Evolutionary conservation across 345 rosid species (phyloP), one percentile per base, ranked within the genome.

Genomic region (Syzygium aqueum): DNA sequence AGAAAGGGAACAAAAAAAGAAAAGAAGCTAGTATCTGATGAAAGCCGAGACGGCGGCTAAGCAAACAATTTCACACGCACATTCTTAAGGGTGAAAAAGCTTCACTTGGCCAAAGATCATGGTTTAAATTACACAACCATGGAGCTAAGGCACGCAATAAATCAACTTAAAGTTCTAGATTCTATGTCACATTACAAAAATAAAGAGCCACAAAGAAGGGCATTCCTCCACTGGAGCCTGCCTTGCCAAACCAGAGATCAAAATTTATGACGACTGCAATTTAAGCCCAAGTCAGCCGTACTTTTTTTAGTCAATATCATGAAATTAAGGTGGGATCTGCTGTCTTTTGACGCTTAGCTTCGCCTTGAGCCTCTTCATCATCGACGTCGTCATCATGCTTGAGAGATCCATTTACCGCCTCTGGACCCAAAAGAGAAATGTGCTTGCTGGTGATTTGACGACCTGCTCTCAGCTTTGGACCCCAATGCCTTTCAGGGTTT

Each of bases 401-500:
- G 84, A 96, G 94, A 87, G 93, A 93, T 85, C 94, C 98, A 84
- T 94, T 98, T 61, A 98, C 97, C 4, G 94, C 99, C 63, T 96
- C 99, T 22, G 94, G 93, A 86, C 99, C 99, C 92, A 98, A 86
- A 85, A 98, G 98, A 51, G 99, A 98, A 22, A 96, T 88, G 89
- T 98, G 99, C 92, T 98, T 98, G 91, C 93, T 94, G 46, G 99
- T 98, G 90, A 98, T 96, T 89, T 92, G 94, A 50, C 99, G 98
- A 85, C 99, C 99, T 7, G 99, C 99, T 84, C 98, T 92, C 25
- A 95, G 91, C 92, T 97, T 98, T 33, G 99, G 99, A 33, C 99
- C 99, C 99, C 99, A 98, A 85, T 98, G 98, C 94, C 96, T 98
- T 91, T 98, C 98, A 15, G 99, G 99, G 88, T 98, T 98, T 19